Evolutionary conservation across 1,284 basidiomycete genomes (phyloP), one percentile per base, ranked within the genome.

Genomic region (Veloporphyrellus conicus): DNA sequence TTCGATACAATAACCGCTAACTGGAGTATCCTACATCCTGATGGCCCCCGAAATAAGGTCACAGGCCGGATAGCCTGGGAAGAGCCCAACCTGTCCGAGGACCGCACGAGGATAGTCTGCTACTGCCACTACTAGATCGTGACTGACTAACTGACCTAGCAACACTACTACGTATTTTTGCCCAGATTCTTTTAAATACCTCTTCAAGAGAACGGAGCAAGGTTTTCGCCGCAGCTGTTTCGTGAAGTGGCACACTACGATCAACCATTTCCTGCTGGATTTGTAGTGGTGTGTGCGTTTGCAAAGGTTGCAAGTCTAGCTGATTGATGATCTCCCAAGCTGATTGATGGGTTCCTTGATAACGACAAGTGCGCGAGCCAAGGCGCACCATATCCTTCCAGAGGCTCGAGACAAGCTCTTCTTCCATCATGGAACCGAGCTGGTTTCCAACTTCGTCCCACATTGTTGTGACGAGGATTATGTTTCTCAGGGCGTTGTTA

Each of bases 391-490:
- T 60, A 10, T 35, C 42, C 14, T 48, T 38, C 55, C 55, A 57
- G 44, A 49, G 47, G n/a, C 23, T 27, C 15, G 52, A 47, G 9
- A 18, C 11, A 8, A 56, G 52, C 1, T 60, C 41, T 16, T 36
- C 16, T 48, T 58, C 59, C 25, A 54, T 59, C 38, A 12, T 4
- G 3, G 11, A 32, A 27, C 48, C 54, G 58, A 62, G 31, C 37
- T 50, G 12, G 59, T 54, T 29, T 64, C 60, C 42, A 18, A 56
- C 19, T 23, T 60, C 41, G 29, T 57, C 57, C 60, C 60, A 62
- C 64, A 66, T 62, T 1, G 62, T 67, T 2, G 64, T 63, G 28
- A 62, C 62, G 12, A 63, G 42, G 35, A 64, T 3, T 1, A 66
- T 39, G 15, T 63, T 66, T 45, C 50, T 50, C 32, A 63, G 18